These are phyloP conservation scores for Echeveria elegans DNA, from an alignment of 164 flowering plant genomes.

Conservation along the genomic window DNA sequence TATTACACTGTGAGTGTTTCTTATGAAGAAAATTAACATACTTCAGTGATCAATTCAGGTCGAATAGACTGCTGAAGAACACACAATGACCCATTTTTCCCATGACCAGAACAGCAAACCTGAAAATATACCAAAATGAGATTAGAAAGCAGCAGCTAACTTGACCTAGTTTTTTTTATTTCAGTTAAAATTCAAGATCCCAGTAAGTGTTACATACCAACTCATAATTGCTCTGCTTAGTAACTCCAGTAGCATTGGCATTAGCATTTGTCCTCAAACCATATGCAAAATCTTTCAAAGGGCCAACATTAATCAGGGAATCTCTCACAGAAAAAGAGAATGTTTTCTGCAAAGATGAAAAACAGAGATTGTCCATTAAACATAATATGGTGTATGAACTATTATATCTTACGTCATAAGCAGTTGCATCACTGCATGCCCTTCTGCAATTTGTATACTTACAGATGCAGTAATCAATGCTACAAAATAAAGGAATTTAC, in stretches of 20 bases:
- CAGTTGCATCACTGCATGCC: slow-evolving; percentile 5
- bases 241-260: slow-evolving; percentile 73
- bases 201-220: slow-evolving; percentile 48
- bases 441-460: neutral
- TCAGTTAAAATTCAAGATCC: neutral
- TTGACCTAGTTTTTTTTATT: neutral
- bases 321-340: slow-evolving; percentile 94
- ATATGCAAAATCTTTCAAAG: slow-evolving; percentile 88
- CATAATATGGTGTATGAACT: neutral
- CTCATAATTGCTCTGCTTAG: slow-evolving; percentile 98
- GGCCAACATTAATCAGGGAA: slow-evolving; percentile 88
- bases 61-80: slow-evolving; percentile 91
- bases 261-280: slow-evolving; percentile 92
- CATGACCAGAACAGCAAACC: slow-evolving; percentile 99
- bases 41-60: slow-evolving; percentile 96
- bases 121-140: slow-evolving; percentile 19
- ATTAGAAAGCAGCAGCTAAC: neutral
- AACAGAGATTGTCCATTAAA: neutral
- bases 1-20: neutral
- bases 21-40: slow-evolving; percentile 11
- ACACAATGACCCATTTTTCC: slow-evolving; percentile 89
- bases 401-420: neutral
- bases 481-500: neutral
- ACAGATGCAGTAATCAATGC: neutral
- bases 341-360: slow-evolving; percentile 48